phyloP scores from a whole-genome alignment of 2,329 filamentous ascomycete species.

The Aspergillus pseudonomiae region DNA sequence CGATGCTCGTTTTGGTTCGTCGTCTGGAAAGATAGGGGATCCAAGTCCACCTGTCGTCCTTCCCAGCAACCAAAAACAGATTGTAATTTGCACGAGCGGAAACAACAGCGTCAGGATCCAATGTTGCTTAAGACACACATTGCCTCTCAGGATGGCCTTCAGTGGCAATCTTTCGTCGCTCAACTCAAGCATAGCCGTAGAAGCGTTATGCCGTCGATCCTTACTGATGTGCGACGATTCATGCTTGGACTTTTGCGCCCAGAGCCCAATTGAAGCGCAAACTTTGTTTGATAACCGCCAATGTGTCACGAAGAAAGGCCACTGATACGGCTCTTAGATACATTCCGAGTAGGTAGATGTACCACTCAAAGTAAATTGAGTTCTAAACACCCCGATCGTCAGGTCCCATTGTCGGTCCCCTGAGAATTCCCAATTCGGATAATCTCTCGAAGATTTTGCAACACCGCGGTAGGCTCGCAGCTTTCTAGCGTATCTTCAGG shows the following conservation, averaged over 20 bases:
- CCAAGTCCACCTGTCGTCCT: background rate
- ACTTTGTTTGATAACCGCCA: background rate
- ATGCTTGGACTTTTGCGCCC: background rate
- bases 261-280: background rate
- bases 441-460: slow-evolving; percentile 12
- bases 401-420: background rate
- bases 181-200: background rate
- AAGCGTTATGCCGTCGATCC: background rate
- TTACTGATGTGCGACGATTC: background rate
- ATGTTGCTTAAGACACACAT: background rate
- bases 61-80: background rate
- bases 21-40: background rate
- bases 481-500: background rate
- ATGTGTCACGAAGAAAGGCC: background rate
- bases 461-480: slow-evolving; percentile 6
- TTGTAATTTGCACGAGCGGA: background rate
- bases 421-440: slow-evolving; percentile 2
- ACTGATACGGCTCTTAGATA: too few relatives aligned
- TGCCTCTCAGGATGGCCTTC: background rate
- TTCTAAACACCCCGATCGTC: background rate
- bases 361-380: background rate
- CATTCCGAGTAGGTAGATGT: background rate
- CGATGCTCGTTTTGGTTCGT: background rate
- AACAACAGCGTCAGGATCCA: background rate
- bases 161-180: background rate